Evolutionary conservation across 768 basidiomycete species (phyloP).

Genomic region (Boletus sensibilis): DNA sequence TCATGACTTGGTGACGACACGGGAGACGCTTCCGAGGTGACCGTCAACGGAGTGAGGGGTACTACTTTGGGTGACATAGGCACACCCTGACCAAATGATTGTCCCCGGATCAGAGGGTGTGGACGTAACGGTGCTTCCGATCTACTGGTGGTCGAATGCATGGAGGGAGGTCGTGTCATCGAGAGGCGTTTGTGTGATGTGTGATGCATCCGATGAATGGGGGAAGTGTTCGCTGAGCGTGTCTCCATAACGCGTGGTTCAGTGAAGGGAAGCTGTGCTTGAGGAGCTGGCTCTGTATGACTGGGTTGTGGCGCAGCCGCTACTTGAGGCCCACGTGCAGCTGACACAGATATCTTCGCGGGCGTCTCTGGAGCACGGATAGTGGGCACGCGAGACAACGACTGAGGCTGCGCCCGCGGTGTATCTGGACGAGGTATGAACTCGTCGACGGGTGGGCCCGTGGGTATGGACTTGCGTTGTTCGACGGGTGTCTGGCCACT

Average conservation of each 20-base stretch:
- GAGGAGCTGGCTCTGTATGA: constrained; percentile 11
- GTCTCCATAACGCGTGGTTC: constrained; percentile 28
- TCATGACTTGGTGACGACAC: constrained; percentile 39
- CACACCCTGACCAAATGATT: constrained; percentile 53
- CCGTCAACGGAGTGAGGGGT: constrained; percentile 58
- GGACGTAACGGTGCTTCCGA: constrained; percentile 50
- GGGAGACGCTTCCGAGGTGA: constrained; percentile 50
- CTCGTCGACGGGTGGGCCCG: constrained; percentile 18
- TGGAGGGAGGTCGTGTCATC: constrained; percentile 60
- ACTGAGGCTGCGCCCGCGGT: constrained; percentile 31
- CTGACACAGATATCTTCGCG: constrained; percentile 11
- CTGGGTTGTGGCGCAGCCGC: constrained; percentile 13
- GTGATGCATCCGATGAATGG: constrained; percentile 37
- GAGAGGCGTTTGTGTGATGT: constrained; percentile 40
- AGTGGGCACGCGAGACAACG: constrained; percentile 35
- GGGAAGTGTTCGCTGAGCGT: constrained; percentile 42
- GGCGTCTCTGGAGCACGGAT: constrained; percentile 31
- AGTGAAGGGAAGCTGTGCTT: constrained; percentile 17
- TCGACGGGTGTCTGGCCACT: constrained; percentile 37
- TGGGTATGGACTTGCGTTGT: constrained; percentile 16
- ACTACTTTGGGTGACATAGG: constrained; percentile 42
- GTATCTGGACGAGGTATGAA: constrained; percentile 27
- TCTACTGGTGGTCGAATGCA: constrained; percentile 49
- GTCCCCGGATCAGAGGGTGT: constrained; percentile 75
- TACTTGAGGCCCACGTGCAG: constrained; percentile 18